phyloP scores from a whole-genome alignment of 768 basidiomycete genomes.

The Boletus coccyginus region DNA sequence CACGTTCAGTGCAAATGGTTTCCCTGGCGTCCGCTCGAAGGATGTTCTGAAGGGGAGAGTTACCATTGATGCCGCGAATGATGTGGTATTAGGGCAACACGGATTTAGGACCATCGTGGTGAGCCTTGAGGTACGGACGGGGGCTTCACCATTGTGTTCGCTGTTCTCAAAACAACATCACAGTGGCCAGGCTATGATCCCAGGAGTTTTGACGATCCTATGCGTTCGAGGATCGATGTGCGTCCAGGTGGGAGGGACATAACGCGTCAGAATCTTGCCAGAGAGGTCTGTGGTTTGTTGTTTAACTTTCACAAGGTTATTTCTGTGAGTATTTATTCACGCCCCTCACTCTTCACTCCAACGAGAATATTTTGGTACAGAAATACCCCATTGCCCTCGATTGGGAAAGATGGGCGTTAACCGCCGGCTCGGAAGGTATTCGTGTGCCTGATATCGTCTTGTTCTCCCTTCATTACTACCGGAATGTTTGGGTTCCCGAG shows the following conservation, averaged over 20 bases:
- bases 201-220: not conserved
- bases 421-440: slow-evolving; percentile 14
- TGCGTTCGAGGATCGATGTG: slow-evolving; percentile 15
- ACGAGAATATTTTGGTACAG: slow-evolving; percentile 7
- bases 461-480: slow-evolving; percentile 27
- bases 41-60: slow-evolving; percentile 12
- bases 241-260: slow-evolving; percentile 2
- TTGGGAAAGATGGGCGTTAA: slow-evolving; percentile 21
- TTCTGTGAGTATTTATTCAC: slow-evolving; percentile 5
- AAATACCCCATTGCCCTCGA: slow-evolving; percentile 8
- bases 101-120: slow-evolving; percentile 22
- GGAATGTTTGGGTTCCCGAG: slow-evolving; percentile 28
- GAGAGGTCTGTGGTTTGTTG: slow-evolving; percentile 15
- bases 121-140: slow-evolving; percentile 16
- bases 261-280: slow-evolving; percentile 21
- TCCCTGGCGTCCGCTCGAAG: slow-evolving; percentile 18
- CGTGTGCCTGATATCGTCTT: slow-evolving; percentile 15
- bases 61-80: slow-evolving; percentile 16
- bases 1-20: slow-evolving; percentile 17
- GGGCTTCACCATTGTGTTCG: not conserved
- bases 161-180: not conserved
- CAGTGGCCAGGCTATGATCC: slow-evolving; percentile 26
- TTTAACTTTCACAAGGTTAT: not conserved
- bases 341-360: not conserved
- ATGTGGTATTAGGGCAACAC: slow-evolving; percentile 12